Base-by-base conservation (phyloP, 2,329 filamentous ascomycete genomes). In the Rhytidhysteron rufulum region DNA sequence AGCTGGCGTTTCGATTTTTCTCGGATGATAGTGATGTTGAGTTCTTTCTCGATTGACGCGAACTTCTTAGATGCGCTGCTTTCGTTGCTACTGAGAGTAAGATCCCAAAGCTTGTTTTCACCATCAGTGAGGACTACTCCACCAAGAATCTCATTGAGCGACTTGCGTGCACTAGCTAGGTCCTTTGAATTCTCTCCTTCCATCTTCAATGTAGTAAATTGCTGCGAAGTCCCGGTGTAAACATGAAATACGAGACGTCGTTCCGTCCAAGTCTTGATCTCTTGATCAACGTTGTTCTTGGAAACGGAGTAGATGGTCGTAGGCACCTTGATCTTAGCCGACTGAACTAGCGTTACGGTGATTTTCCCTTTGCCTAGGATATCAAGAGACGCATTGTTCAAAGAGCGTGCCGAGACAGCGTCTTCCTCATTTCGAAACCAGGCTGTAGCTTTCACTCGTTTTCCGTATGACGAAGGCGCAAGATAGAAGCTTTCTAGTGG, bases 381-480 rank as follows among this genome's bases (percentile, higher is more conserved):
- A 0, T 57, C 44, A 5, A 74, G 30, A 3, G 34, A 37, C 5
- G 17, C 55, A 4, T 58, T 42, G 33, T 70, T 47, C 0, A 73
- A 53, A 2, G 43, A 41, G n/a, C 32, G 40, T 2, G 50, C 58
- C 0, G 66, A 46, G 31, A 48, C 48, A 0, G 71, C 71, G 29
- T 69, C 58, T 0, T 51, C 51, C 35, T 69, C 66, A 2, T 66
- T 49, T 4, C 51, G 16, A 32, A 73, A 76, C 2, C 54, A 51
- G 1, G 65, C 70, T 11, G 54, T 59, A 0, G 63, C 70, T 44
- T 70, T 70, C 15, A 66, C 42, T n/a, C n/a, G n/a, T n/a, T n/a
- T n/a, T n/a, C n/a, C n/a, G n/a, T n/a, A n/a, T n/a, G n/a, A n/a
- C n/a, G n/a, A n/a, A n/a, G n/a, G n/a, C n/a, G n/a, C n/a, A n/a